phyloP scores from a whole-genome alignment of 495 filamentous ascomycete species.

The Penicillium manginii region DNA sequence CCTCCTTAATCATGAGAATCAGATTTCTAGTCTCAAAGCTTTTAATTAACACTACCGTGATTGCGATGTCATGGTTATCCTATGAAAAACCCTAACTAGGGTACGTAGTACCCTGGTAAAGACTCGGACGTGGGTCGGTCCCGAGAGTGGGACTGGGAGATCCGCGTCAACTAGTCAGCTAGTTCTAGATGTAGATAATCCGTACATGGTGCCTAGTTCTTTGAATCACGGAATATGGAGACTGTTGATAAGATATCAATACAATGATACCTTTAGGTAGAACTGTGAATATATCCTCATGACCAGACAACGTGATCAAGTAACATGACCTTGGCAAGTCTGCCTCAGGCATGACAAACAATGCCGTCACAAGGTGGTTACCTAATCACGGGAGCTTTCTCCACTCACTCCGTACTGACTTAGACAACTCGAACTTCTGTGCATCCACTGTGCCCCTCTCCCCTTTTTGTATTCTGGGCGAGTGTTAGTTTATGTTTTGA shows the following conservation, averaged over 20 bases:
- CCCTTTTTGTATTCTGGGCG: constrained; percentile 14
- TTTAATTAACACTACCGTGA: too few relatives aligned
- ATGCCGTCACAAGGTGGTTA: constrained; percentile 27
- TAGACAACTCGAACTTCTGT: constrained; percentile 16
- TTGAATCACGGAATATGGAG: too few relatives aligned
- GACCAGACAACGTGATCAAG: background rate
- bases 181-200: too few relatives aligned
- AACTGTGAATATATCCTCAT: too few relatives aligned
- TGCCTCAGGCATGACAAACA: constrained; percentile 17
- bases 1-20: too few relatives aligned
- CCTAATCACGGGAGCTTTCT: constrained; percentile 28
- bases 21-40: too few relatives aligned
- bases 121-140: background rate
- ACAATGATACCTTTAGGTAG: too few relatives aligned
- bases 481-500: background rate
- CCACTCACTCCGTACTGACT: constrained; percentile 15
- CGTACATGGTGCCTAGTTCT: too few relatives aligned
- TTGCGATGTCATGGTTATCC: background rate
- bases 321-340: background rate
- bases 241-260: too few relatives aligned
- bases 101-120: background rate
- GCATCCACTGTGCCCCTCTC: constrained; percentile 17
- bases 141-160: background rate
- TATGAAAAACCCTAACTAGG: too few relatives aligned
- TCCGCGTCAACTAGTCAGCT: background rate